A percentile compares a stretch with the other conserved stretches of the same genome.
Evolutionary conservation across 768 basidiomycete species (phyloP).

Genomic region (Lactarius hengduanensis): DNA sequence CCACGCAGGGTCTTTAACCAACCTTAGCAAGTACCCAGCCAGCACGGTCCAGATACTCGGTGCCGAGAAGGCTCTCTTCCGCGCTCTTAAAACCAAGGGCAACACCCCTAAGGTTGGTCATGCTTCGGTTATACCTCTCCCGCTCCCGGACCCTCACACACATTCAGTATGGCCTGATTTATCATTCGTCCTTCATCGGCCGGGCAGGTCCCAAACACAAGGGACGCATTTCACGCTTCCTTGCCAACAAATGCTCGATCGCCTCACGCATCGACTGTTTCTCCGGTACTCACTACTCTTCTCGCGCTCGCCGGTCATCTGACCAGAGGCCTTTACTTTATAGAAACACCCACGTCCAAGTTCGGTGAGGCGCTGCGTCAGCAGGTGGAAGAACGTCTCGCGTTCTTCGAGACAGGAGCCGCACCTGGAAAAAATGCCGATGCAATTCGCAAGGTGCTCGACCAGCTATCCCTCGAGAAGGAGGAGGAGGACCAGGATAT

Average conservation of each 20-base stretch:
- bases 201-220: conserved; percentile 93
- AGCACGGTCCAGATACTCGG: conserved; percentile 98
- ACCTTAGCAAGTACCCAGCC: conserved; percentile 96
- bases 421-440: conserved; percentile 90
- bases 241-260: conserved; percentile 98
- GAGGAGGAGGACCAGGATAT: conserved; percentile 51
- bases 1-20: conserved; percentile 95
- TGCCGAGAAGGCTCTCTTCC: conserved; percentile 96
- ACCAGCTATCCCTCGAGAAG: conserved; percentile 69
- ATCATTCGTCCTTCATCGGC: conserved; percentile 95
- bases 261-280: conserved; percentile 97
- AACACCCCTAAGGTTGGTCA: conserved; percentile 86
- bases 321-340: background rate
- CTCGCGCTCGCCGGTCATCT: background rate
- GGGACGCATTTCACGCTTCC: conserved; percentile 97
- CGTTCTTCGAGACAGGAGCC: conserved; percentile 90
- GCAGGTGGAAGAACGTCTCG: conserved; percentile 94
- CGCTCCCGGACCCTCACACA: background rate
- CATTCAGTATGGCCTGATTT: conserved; percentile 89
- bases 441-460: conserved; percentile 85
- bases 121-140: background rate
- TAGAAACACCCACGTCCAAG: conserved; percentile 83
- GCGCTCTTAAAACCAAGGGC: conserved; percentile 97
- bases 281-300: conserved; percentile 48
- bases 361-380: conserved; percentile 92